Evolutionary conservation across 2,329 filamentous ascomycete species (phyloP).

Genomic region (Cryphonectria naterciae): DNA sequence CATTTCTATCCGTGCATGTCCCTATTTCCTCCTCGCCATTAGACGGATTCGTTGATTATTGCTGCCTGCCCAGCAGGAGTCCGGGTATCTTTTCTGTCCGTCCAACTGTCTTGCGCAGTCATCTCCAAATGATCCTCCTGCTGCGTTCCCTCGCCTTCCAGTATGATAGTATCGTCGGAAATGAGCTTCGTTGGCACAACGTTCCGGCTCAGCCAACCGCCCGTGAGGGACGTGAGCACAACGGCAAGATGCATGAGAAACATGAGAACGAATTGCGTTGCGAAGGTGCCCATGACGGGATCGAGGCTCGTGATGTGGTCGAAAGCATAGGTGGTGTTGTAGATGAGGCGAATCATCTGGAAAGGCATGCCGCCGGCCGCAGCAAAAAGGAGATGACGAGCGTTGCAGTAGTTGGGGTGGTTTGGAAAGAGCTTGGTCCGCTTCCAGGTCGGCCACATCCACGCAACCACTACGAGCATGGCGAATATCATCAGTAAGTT

Average conservation of each 20-base stretch:
- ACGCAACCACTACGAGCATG: slow-evolving; percentile 31
- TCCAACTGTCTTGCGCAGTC: neutral
- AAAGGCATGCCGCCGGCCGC: slow-evolving; percentile 31
- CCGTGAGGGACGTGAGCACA: slow-evolving; percentile 21
- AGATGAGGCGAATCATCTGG: slow-evolving; percentile 32
- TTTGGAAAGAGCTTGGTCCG: slow-evolving; percentile 23
- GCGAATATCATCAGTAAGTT: slow-evolving; percentile 33
- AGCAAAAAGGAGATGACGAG: slow-evolving; percentile 29
- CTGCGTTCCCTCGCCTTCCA: neutral
- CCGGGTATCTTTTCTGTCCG: neutral
- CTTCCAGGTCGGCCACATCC: slow-evolving; percentile 33
- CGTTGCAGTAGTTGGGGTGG: slow-evolving; percentile 30
- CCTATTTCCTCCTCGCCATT: neutral
- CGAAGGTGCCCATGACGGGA: slow-evolving; percentile 33
- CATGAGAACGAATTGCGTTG: slow-evolving; percentile 31
- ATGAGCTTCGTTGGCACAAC: slow-evolving; percentile 23
- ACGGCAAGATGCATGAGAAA: slow-evolving; percentile 32
- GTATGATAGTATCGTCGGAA: neutral
- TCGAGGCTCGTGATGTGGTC: slow-evolving; percentile 30
- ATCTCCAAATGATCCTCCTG: neutral
- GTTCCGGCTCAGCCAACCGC: slow-evolving; percentile 28
- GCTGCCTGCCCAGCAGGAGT: neutral
- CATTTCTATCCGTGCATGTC: neutral
- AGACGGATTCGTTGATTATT: neutral
- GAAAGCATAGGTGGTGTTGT: slow-evolving; percentile 35